Evolutionary conservation across 2,329 filamentous ascomycete genomes (phyloP).

Genomic region (Hypoxylon sp.): DNA sequence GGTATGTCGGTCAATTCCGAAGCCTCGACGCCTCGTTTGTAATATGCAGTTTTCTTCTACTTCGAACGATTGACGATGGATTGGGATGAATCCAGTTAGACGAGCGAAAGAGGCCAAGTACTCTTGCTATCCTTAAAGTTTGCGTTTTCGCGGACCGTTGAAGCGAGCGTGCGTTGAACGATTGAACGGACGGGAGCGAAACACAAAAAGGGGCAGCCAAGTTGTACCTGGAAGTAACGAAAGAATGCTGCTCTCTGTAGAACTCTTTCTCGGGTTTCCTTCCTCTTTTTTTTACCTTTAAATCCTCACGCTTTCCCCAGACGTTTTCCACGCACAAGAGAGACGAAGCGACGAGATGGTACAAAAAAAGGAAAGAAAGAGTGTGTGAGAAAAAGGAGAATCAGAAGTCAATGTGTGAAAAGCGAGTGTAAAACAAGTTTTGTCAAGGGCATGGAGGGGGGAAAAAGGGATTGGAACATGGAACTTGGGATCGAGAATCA

Average conservation of each 20-base stretch:
- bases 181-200: conserved; percentile 43
- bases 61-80: conserved; percentile 42
- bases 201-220: conserved; percentile 36
- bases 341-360: conserved; percentile 41
- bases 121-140: conserved; percentile 28
- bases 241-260: conserved; percentile 41
- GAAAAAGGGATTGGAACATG: conserved; percentile 46
- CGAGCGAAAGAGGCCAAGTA: conserved; percentile 28
- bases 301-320: conserved; percentile 42
- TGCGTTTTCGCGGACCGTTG: conserved; percentile 40
- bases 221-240: conserved; percentile 48
- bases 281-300: conserved; percentile 27
- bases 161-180: conserved; percentile 41
- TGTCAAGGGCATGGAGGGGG: conserved; percentile 45
- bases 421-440: conserved; percentile 53
- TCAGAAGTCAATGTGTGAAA: conserved; percentile 45
- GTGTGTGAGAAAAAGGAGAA: conserved; percentile 42
- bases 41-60: conserved; percentile 8
- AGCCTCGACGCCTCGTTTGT: conserved; percentile 14
- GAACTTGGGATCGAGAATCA: conserved; percentile 52
- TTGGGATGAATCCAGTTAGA: conserved; percentile 27
- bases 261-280: conserved; percentile 36
- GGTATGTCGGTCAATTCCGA: conserved; percentile 29
- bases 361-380: conserved; percentile 31
- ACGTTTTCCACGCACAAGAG: conserved; percentile 39